phyloP scores from a whole-genome alignment of 192 early-diverging fungal species.

The Podila minutissima region DNA sequence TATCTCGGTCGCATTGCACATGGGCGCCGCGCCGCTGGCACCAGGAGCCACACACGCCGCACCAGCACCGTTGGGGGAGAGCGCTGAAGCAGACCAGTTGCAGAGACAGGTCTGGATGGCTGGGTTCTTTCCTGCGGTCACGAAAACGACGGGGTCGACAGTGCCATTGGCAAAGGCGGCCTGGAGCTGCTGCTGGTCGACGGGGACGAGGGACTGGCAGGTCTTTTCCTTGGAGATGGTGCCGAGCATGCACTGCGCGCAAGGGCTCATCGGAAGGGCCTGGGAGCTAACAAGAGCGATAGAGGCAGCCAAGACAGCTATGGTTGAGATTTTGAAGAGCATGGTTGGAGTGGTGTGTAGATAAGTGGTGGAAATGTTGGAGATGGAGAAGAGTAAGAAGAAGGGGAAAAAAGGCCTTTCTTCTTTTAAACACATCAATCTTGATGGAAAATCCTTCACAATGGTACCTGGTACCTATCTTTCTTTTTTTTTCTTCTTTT shows the following conservation, averaged over 20 bases:
- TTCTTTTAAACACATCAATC: background rate
- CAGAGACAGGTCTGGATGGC: conserved; percentile 24
- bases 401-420: too few species aligned
- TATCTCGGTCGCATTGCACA: conserved; percentile 12
- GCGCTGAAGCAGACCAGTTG: conserved; percentile 1
- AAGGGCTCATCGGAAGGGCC: background rate
- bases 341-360: conserved; percentile 2
- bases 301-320: background rate
- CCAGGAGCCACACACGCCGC: background rate
- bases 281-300: background rate
- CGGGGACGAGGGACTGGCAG: conserved; percentile 5
- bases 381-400: background rate
- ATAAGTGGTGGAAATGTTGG: background rate
- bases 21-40: background rate
- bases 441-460: too few species aligned
- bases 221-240: conserved; percentile 8
- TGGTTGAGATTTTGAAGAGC: conserved; percentile 6
- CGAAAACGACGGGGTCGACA: background rate
- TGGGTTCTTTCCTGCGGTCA: background rate
- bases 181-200: conserved; percentile 2
- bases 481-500: too few species aligned
- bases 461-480: too few species aligned
- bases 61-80: conserved; percentile 3
- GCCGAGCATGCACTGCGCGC: conserved; percentile 12
- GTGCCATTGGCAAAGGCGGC: conserved; percentile 8